phyloP scores from a whole-genome alignment of 2,329 filamentous ascomycete species.

The Cladosporium velox region DNA sequence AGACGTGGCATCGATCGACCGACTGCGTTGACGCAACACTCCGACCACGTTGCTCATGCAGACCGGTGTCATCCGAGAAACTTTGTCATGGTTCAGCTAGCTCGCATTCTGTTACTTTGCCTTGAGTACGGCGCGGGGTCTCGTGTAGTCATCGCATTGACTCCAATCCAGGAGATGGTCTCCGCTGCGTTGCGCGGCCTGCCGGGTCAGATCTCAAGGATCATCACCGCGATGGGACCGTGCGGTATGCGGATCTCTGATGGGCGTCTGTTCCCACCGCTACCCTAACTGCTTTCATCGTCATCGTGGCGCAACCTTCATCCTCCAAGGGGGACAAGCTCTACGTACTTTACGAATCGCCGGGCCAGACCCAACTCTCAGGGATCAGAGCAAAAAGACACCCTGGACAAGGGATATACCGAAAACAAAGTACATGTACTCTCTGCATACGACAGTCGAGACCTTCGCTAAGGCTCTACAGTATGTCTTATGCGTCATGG shows the following conservation, averaged over 20 bases:
- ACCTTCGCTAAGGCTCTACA: background rate
- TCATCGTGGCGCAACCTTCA: conserved; percentile 8
- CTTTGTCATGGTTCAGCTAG: background rate
- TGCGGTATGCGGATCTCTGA: background rate
- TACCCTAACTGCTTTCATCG: background rate
- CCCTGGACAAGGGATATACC: background rate
- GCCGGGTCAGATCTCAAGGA: background rate
- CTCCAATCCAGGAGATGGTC: background rate
- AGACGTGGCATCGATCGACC: background rate
- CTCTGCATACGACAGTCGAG: background rate
- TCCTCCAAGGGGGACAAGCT: background rate
- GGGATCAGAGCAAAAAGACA: background rate
- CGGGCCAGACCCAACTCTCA: background rate
- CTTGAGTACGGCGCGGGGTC: background rate
- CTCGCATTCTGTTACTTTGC: background rate
- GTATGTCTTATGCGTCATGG: background rate
- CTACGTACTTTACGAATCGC: background rate
- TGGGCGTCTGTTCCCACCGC: background rate
- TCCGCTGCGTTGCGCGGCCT: conserved; percentile 8
- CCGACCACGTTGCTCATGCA: background rate
- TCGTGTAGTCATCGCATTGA: background rate
- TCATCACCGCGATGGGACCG: background rate
- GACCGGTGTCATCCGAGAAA: background rate
- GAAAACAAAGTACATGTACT: background rate
- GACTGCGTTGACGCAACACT: background rate